Evolutionary conservation across 2,329 filamentous ascomycete genomes (phyloP), one percentile per base, ranked within the genome.

Genomic region (Alternaria gaisen): DNA sequence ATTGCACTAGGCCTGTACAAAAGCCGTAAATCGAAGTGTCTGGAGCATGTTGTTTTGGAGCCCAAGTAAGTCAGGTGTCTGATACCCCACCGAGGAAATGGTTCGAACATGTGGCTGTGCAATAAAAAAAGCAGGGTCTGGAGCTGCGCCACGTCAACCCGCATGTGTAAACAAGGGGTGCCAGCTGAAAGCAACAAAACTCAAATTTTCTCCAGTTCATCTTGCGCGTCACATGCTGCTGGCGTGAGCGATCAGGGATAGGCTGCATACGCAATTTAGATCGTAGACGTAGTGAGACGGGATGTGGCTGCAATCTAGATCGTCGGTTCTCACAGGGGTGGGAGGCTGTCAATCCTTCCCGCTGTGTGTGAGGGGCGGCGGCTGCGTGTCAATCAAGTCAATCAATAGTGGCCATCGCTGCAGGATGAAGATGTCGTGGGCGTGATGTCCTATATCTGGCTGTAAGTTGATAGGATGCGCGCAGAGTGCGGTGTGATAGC

Each of bases 301-400:
- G 40, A 56, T 43, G 62, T 63, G 63, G 60, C 58, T 65, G 48
- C 44, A 46, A 58, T 65, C 64, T 65, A 67, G 66, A 67, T 62
- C 43, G 62, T 34, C 46, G 44, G 36, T 43, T 60, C 43, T 24
- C 36, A 46, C 57, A 56, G 32, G 53, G 56, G 28, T 50, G 14
- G 42, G 52, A 57, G 54, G 53, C 43, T 28, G 26, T 41, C 56
- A 54, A 46, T 55, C 47, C 57, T 47, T 54, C 24, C 30, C 58
- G 20, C 48, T 26, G 46, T 50, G 46, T 50, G 46, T 20, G 32
- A 38, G 32, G 46, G 53, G 56, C 32, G 52, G 61, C 42, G 55
- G 58, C 46, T 54, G 50, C 43, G 56, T 56, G 32, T 53, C 59
- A 56, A 22, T 42, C 43, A 40, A 20, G 32, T 53, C 59, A 56